Conservation (phyloP, 2,329 filamentous ascomycete genomes). For the Ophiostoma sp. region DNA sequence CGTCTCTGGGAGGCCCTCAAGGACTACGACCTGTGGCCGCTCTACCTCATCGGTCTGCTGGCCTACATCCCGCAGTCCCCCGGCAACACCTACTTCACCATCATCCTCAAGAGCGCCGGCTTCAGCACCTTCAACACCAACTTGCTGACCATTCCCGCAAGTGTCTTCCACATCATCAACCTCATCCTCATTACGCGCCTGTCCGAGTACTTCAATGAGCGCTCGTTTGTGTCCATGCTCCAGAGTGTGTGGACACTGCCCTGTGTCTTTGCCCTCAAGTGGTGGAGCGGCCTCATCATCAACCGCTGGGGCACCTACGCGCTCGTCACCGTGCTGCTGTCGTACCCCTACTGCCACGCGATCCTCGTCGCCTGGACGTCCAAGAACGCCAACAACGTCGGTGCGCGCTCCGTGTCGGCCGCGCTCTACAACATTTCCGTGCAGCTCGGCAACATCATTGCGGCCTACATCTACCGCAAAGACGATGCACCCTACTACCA, state of each 20-base stretch:
- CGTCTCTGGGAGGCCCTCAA: slow-evolving; percentile 23
- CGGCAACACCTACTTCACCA: slow-evolving; percentile 21
- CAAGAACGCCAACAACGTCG: slow-evolving; percentile 56
- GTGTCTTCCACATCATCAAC: slow-evolving; percentile 46
- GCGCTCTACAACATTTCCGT: slow-evolving; percentile 57
- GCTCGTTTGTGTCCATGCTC: slow-evolving; percentile 38
- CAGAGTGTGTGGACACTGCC: slow-evolving; percentile 49
- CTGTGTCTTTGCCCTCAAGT: slow-evolving; percentile 42
- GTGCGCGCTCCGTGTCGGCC: slow-evolving; percentile 56
- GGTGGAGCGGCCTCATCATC: slow-evolving; percentile 38
- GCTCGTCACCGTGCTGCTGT: slow-evolving; percentile 41
- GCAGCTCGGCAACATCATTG: slow-evolving; percentile 41
- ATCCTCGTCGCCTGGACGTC: slow-evolving; percentile 53
- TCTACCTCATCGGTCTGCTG: slow-evolving; percentile 25
- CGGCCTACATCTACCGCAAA: slow-evolving; percentile 37
- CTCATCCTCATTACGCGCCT: slow-evolving; percentile 48
- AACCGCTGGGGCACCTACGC: slow-evolving; percentile 48
- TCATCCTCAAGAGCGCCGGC: slow-evolving; percentile 23
- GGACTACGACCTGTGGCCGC: slow-evolving; percentile 27
- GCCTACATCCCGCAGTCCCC: slow-evolving; percentile 20
- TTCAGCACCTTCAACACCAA: slow-evolving; percentile 26
- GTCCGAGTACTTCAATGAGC: slow-evolving; percentile 46
- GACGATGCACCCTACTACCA: slow-evolving; percentile 47
- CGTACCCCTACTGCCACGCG: slow-evolving; percentile 43
- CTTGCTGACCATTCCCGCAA: slow-evolving; percentile 26